These are phyloP conservation scores for Amylocarpus encephaloides DNA, from an alignment of 2,329 filamentous ascomycete species.

Conservation along the genomic window DNA sequence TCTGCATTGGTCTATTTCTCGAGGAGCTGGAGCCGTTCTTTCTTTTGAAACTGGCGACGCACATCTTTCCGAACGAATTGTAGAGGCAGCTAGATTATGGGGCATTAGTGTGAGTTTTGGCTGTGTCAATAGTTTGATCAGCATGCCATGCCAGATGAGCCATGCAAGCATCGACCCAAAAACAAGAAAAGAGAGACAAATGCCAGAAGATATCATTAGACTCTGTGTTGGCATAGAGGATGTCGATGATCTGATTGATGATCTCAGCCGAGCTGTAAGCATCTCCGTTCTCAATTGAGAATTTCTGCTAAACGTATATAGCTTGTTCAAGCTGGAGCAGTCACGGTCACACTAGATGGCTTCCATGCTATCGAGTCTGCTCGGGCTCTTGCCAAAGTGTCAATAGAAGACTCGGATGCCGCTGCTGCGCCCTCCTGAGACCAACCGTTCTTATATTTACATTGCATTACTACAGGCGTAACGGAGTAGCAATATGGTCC, in stretches of 20 bases:
- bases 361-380: slow-evolving; percentile 54
- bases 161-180: slow-evolving; percentile 97
- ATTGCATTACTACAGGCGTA: neutral
- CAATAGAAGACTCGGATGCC: slow-evolving; percentile 27
- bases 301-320: slow-evolving; percentile 33
- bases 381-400: slow-evolving; percentile 21
- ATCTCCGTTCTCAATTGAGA: slow-evolving; percentile 3
- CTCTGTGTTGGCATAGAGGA: slow-evolving; percentile 97
- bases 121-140: slow-evolving; percentile 96
- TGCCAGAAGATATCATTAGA: slow-evolving; percentile 95
- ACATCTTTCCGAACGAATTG: slow-evolving; percentile 78
- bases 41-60: slow-evolving; percentile 94
- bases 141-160: slow-evolving; percentile 99
- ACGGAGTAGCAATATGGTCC: neutral
- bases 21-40: slow-evolving; percentile 87
- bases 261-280: slow-evolving; percentile 83
- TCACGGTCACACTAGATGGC: slow-evolving; percentile 76
- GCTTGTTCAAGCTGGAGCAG: slow-evolving; percentile 91
- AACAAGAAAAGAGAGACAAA: slow-evolving; percentile 77
- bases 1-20: slow-evolving; percentile 90
- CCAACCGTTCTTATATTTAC: neutral
- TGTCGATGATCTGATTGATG: slow-evolving; percentile 82
- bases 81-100: slow-evolving; percentile 86
- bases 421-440: slow-evolving; percentile 17
- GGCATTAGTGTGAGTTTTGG: slow-evolving; percentile 96